Conservation (phyloP, 257 asterid genomes). For the Ajuga chamaepitys region DNA sequence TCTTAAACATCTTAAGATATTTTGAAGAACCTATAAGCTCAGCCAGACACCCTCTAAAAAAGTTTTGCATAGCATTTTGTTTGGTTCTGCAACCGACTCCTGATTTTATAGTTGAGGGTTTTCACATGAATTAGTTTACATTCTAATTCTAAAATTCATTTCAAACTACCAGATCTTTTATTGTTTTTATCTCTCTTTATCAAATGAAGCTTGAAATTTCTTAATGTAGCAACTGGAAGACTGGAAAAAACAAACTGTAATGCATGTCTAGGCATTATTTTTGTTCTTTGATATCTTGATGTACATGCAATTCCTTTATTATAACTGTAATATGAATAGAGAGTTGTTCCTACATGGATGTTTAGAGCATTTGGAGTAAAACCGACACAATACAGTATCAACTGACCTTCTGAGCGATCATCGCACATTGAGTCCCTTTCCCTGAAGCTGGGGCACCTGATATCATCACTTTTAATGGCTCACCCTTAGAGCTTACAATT, state of each 20-base stretch:
- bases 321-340: not conserved
- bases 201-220: not conserved
- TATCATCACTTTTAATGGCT: slow-evolving; percentile 89
- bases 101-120: not conserved
- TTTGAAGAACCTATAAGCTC: no score
- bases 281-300: not conserved
- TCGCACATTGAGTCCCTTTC: slow-evolving; percentile 93
- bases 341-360: not conserved
- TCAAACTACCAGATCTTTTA: not conserved
- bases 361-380: not conserved
- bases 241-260: not conserved
- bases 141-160: not conserved
- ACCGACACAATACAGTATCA: not conserved
- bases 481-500: slow-evolving; percentile 40
- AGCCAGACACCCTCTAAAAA: no score
- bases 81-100: not conserved
- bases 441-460: slow-evolving; percentile 98
- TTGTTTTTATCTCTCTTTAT: not conserved
- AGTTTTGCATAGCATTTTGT: not conserved
- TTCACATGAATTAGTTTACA: not conserved
- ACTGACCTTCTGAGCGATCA: slow-evolving; percentile 74
- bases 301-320: not conserved
- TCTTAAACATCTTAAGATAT: no score
- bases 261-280: not conserved
- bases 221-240: not conserved